A percentile compares a stretch with the other conserved stretches of the same genome.
Evolutionary conservation across 176 grass and related monocot genomes (phyloP).

Genomic region (Aegilops longissima): DNA sequence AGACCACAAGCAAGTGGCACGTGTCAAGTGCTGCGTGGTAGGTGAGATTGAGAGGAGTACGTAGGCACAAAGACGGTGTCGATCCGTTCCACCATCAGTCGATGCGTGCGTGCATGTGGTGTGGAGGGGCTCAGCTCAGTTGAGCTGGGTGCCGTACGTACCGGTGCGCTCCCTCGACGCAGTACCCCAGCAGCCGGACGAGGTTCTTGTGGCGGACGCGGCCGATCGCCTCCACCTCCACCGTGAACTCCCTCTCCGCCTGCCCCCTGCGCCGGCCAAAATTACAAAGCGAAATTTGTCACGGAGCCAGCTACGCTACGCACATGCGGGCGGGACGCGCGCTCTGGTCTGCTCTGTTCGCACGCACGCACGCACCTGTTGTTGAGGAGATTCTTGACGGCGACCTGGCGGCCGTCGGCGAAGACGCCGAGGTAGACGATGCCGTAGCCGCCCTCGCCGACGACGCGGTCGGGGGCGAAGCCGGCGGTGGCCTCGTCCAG

Average conservation of each 20-base stretch:
- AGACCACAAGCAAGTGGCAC: constrained; percentile 23
- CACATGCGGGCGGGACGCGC: no score
- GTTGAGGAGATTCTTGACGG: constrained; percentile 95
- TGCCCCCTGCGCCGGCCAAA: constrained; percentile 52
- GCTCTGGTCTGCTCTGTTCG: no score
- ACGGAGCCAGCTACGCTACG: background rate
- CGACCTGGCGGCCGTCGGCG: constrained; percentile 59
- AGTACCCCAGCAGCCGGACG: constrained; percentile 74
- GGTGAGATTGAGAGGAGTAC: background rate
- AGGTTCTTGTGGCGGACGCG: constrained; percentile 92
- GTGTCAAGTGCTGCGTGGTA: background rate
- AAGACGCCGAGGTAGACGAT: constrained; percentile 85
- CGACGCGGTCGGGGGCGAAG: constrained; percentile 79
- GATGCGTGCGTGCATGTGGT: background rate
- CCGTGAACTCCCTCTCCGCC: constrained; percentile 86
- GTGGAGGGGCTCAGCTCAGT: background rate
- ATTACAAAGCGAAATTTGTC: background rate
- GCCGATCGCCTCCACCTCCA: constrained; percentile 92
- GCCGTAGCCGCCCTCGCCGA: constrained; percentile 96
- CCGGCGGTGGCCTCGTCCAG: constrained; percentile 73
- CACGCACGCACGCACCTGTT: constrained; percentile 43
- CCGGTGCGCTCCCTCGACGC: constrained; percentile 83
- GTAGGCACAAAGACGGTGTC: background rate
- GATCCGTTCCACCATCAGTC: background rate
- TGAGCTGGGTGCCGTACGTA: constrained; percentile 13